Conservation (phyloP, 306 rosid species). For the Cucumis hystrix region DNA sequence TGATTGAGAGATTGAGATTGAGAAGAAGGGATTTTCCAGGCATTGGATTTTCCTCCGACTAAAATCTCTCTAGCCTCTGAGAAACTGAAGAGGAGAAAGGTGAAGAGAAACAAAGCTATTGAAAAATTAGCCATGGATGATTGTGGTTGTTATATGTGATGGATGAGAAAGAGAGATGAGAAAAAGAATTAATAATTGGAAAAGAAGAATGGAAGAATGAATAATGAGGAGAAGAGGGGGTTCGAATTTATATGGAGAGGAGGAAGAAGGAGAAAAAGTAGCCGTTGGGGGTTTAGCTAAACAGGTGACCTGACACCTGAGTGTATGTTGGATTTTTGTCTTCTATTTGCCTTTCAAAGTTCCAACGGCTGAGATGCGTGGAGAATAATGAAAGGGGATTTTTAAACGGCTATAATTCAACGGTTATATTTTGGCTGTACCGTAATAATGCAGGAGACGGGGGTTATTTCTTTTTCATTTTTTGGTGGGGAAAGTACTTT, state of each 20-base stretch:
- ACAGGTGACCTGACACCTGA: neutral
- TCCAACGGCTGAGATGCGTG: neutral
- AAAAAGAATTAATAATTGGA: neutral
- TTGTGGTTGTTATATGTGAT: neutral
- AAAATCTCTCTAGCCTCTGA: constrained; percentile 50
- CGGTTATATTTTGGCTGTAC: neutral
- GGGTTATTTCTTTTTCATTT: neutral
- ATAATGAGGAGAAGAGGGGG: neutral
- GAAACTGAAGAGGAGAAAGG: constrained; percentile 23
- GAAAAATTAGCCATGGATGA: constrained; percentile 33
- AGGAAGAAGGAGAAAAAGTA: constrained; percentile 20
- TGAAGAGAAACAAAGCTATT: constrained; percentile 6
- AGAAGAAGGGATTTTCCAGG: constrained; percentile 80
- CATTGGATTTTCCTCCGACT: constrained; percentile 54
- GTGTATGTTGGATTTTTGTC: neutral
- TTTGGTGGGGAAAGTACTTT: too few relatives aligned
- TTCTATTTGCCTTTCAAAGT: neutral
- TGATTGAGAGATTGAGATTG: constrained; percentile 51
- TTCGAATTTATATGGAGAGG: constrained; percentile 16
- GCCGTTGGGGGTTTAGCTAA: constrained; percentile 44
- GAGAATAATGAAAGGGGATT: neutral
- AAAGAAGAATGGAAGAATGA: neutral
- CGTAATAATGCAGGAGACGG: neutral
- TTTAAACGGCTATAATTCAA: neutral
- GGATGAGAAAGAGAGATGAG: too few relatives aligned